Conservation (phyloP, 352 stramenopile genomes). For the Phytophthora syringae region DNA sequence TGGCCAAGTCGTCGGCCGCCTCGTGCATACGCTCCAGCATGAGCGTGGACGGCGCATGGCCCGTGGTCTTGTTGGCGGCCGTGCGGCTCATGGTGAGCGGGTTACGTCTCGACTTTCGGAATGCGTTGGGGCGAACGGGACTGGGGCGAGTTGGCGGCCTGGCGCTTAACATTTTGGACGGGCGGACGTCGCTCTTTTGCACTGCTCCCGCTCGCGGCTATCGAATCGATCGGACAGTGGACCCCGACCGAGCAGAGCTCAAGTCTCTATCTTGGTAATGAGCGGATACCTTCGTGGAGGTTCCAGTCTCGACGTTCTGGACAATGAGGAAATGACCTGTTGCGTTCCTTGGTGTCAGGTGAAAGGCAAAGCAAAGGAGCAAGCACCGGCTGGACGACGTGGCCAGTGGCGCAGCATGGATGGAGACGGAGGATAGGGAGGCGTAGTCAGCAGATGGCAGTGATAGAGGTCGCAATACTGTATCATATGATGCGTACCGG, state of each 20-base stretch:
- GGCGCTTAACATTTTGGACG: conserved; percentile 41
- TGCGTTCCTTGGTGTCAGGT: not conserved
- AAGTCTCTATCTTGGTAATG: conserved; percentile 16
- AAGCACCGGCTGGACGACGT: conserved; percentile 24
- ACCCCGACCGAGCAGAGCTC: conserved; percentile 10
- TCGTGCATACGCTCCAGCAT: conserved; percentile 72
- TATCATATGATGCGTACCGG: conserved; percentile 11
- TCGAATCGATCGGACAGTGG: conserved; percentile 11
- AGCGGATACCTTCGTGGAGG: not conserved
- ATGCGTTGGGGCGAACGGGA: conserved; percentile 27
- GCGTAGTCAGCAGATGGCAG: conserved; percentile 27
- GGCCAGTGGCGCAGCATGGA: conserved; percentile 25
- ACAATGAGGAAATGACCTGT: conserved; percentile 23
- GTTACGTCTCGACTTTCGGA: conserved; percentile 51
- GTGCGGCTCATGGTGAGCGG: conserved; percentile 58
- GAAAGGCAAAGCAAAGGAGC: conserved; percentile 6
- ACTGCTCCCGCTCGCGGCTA: conserved; percentile 24
- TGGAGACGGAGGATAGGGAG: conserved; percentile 24
- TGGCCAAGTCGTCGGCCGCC: conserved; percentile 59
- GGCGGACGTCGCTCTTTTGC: conserved; percentile 33
- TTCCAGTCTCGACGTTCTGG: not conserved
- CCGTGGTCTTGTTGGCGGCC: conserved; percentile 52
- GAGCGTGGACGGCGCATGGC: conserved; percentile 58
- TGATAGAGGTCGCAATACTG: conserved; percentile 33
- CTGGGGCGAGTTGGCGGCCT: conserved; percentile 17